A percentile compares a stretch with the other conserved stretches of the same genome.
Evolutionary conservation across 345 rosid genomes (phyloP).

Genomic region (Fremontodendron californicum): DNA sequence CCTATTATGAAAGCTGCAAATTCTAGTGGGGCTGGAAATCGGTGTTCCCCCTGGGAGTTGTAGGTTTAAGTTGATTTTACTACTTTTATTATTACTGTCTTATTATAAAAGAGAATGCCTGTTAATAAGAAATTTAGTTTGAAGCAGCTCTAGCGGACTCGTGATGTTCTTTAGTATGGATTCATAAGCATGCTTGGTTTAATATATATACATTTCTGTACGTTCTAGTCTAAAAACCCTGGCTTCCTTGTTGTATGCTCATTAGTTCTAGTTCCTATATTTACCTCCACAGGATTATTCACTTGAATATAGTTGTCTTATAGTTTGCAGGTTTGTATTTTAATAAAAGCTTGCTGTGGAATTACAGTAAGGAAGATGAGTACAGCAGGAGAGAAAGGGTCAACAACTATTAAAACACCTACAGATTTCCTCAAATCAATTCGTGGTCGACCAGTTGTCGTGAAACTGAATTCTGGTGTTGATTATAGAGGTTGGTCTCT

Average conservation of each 20-base stretch:
- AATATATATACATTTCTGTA: neutral
- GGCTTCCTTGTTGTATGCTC: neutral
- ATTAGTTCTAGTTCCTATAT: neutral
- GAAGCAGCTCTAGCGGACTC: neutral
- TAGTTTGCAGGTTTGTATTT: neutral
- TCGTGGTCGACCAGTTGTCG: slow-evolving; percentile 91
- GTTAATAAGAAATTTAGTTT: neutral
- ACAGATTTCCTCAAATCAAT: slow-evolving; percentile 93
- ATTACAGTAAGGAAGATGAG: slow-evolving; percentile 43
- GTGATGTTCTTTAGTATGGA: neutral
- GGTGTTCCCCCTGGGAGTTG: neutral
- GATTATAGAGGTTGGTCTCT: slow-evolving; percentile 69
- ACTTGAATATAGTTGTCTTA: neutral
- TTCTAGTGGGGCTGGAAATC: neutral
- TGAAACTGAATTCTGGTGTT: slow-evolving; percentile 87
- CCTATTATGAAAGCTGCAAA: neutral
- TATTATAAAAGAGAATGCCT: neutral
- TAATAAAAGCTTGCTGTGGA: neutral
- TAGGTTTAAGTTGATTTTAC: neutral
- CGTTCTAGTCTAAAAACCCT: neutral
- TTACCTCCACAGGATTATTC: neutral
- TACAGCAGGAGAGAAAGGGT: slow-evolving; percentile 52
- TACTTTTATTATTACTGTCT: neutral
- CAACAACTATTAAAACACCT: slow-evolving; percentile 56
- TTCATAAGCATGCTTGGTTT: neutral